Base-by-base conservation (phyloP, 345 rosid species). In the Viola odorata region DNA sequence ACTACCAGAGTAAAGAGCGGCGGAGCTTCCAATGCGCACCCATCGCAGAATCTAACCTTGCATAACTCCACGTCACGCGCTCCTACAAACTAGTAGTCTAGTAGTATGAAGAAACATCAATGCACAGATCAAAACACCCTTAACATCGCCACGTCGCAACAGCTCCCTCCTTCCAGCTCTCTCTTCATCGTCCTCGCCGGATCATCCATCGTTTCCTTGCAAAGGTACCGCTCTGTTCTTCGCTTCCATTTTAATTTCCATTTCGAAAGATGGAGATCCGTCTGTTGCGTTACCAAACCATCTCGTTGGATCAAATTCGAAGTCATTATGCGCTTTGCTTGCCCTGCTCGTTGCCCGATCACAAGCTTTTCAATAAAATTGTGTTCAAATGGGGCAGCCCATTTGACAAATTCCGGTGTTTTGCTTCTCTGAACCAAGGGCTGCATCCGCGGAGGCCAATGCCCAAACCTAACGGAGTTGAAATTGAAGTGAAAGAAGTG, bases 231-330 rank as follows among this genome's bases (percentile, higher is more conserved):
- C n/a, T n/a, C n/a, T n/a, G n/a, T n/a, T n/a, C n/a, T 42, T 58
- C 15, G 40, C 48, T 76, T 38, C 41, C 48, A 6, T 45, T 55
- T 41, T 55, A 7, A 6, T 2, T 37, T 11, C 9, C n/a, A n/a
- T n/a, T n/a, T n/a, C n/a, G n/a, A n/a, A n/a, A n/a, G n/a, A n/a
- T 88, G 96, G 96, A 85, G 77, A 44, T 82, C 40, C 85, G 83
- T 8, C 61, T 79, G 15, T 65, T 71, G 17, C 78, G 66, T 74
- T 84, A 63, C 72, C 84, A 77, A 15, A 70, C 61, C 73, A 6
- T 80, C 38, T 71, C 76, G n/a, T 57, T 75, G 45, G 83, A 82
- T 65, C 84, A 77, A 45, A 47, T 62, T 32, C 82, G 70, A 60
- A 72, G 17, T 63, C 56, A 45, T 61, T 23, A 23, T 23, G 32